Evolutionary conservation across 2,329 filamentous ascomycete genomes (phyloP).

Genomic region (Pseudogymnoascus sp.): DNA sequence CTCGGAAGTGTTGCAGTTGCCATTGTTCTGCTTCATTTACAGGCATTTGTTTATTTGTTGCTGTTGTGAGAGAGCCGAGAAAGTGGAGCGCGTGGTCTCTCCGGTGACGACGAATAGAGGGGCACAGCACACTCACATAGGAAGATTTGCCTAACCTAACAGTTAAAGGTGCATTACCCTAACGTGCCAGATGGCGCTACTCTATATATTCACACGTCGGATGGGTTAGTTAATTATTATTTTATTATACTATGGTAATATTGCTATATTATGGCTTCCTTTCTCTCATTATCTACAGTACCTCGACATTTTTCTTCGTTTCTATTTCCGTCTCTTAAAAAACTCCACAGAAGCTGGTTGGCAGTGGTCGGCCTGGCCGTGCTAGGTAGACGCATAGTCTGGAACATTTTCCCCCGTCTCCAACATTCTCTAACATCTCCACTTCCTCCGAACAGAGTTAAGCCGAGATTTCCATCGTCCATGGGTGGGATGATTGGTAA

Average conservation of each 20-base stretch:
- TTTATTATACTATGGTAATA: background rate
- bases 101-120: slow-evolving; percentile 1
- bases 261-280: background rate
- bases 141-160: background rate
- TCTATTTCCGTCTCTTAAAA: background rate
- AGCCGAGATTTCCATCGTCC: background rate
- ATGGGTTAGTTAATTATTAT: background rate
- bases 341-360: background rate
- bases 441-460: background rate
- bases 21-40: background rate
- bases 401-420: slow-evolving; percentile 4
- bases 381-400: background rate
- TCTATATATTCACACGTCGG: background rate
- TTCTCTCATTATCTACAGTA: background rate
- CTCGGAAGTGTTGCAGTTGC: slow-evolving; percentile 18
- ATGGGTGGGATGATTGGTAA: slow-evolving; percentile 3
- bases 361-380: background rate
- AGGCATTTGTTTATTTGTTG: slow-evolving; percentile 2
- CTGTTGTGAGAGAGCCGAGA: slow-evolving; percentile 7
- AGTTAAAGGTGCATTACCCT: background rate
- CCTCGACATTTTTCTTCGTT: background rate
- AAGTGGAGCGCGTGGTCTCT: background rate
- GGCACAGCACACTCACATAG: background rate
- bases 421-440: slow-evolving; percentile 8
- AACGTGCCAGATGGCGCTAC: background rate